phyloP scores from a whole-genome alignment of 495 filamentous ascomycete species.

The Cercophora sp. region DNA sequence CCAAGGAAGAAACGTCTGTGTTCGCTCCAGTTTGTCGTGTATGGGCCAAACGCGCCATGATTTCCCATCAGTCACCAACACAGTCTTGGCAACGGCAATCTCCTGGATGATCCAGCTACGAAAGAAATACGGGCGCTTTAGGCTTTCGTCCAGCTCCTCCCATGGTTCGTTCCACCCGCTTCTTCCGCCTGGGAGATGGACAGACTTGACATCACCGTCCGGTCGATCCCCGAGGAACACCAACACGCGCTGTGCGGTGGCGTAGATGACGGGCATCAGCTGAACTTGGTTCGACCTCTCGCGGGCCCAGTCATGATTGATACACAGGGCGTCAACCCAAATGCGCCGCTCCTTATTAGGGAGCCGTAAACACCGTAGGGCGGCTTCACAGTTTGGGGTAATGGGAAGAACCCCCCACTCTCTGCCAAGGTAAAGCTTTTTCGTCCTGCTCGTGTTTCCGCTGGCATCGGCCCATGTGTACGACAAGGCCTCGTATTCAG shows the following conservation, averaged over 20 bases:
- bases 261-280: slow-evolving; percentile 31
- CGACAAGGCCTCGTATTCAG: slow-evolving; percentile 20
- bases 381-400: slow-evolving; percentile 19
- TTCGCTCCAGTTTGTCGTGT: neutral
- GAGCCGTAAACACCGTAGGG: slow-evolving; percentile 16
- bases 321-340: slow-evolving; percentile 34
- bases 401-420: slow-evolving; percentile 19
- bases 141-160: slow-evolving; percentile 12
- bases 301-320: slow-evolving; percentile 23
- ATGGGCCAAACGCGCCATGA: slow-evolving; percentile 17
- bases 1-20: slow-evolving; percentile 15
- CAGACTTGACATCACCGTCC: slow-evolving; percentile 1
- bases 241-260: slow-evolving; percentile 23
- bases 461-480: slow-evolving; percentile 19
- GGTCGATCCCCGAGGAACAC: slow-evolving; percentile 23
- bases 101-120: slow-evolving; percentile 27
- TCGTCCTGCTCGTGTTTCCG: slow-evolving; percentile 14
- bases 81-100: slow-evolving; percentile 18
- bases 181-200: neutral
- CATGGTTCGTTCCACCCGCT: slow-evolving; percentile 12
- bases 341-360: slow-evolving; percentile 13
- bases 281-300: slow-evolving; percentile 26
- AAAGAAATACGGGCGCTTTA: slow-evolving; percentile 21
- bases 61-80: slow-evolving; percentile 16
- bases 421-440: slow-evolving; percentile 19